Conservation (phyloP, 1,284 basidiomycete species). For the Ceratobasidium sp. region DNA sequence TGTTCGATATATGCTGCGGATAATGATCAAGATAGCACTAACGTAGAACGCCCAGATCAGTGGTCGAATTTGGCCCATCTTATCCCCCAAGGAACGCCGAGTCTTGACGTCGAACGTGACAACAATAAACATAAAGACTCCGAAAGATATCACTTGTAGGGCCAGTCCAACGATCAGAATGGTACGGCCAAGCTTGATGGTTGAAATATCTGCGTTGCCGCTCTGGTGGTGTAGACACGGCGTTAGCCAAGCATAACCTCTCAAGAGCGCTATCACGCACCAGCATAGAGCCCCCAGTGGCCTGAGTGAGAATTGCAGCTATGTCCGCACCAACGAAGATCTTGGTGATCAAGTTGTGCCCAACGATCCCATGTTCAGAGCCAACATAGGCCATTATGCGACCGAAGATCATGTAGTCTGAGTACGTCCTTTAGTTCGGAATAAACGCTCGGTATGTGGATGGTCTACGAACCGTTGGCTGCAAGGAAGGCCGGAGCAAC, state of each 20-base stretch:
- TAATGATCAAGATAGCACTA: slow-evolving; percentile 44
- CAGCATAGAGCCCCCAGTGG: slow-evolving; percentile 45
- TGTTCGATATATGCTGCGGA: slow-evolving; percentile 47
- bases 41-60: slow-evolving; percentile 47
- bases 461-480: slow-evolving; percentile 36
- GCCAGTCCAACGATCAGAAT: slow-evolving; percentile 48
- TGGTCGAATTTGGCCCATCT: slow-evolving; percentile 27
- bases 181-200: slow-evolving; percentile 43
- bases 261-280: slow-evolving; percentile 4
- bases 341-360: slow-evolving; percentile 48
- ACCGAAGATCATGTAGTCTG: slow-evolving; percentile 50
- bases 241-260: neutral
- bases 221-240: neutral
- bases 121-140: slow-evolving; percentile 48
- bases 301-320: slow-evolving; percentile 47
- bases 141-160: slow-evolving; percentile 48
- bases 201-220: slow-evolving; percentile 24
- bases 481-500: slow-evolving; percentile 49
- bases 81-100: slow-evolving; percentile 30
- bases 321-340: slow-evolving; percentile 48
- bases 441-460: neutral
- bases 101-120: slow-evolving; percentile 48
- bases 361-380: slow-evolving; percentile 43
- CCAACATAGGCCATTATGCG: slow-evolving; percentile 49
- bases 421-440: neutral